A percentile compares a stretch with the other conserved stretches of the same genome.
These are phyloP conservation scores for Suillus hirtellus DNA, from an alignment of 768 basidiomycete genomes.

Conservation along the genomic window DNA sequence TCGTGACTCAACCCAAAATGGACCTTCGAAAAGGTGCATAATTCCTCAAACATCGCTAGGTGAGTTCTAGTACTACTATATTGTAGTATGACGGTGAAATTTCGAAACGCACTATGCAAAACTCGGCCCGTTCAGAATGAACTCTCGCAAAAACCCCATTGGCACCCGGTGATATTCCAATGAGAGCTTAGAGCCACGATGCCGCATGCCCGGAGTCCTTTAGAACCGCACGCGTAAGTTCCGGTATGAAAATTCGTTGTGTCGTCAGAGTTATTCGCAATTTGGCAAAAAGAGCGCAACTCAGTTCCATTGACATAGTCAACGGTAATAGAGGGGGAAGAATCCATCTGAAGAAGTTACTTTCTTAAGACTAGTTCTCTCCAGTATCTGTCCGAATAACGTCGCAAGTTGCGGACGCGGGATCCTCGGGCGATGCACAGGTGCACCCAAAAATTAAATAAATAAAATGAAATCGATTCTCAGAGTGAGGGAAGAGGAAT, in stretches of 20 bases:
- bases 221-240: slow-evolving; percentile 4
- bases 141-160: neutral
- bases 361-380: neutral
- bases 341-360: neutral
- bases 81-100: neutral
- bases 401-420: neutral
- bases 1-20: neutral
- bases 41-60: neutral
- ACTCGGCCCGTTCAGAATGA: neutral
- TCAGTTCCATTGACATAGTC: neutral
- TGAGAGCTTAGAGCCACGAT: neutral
- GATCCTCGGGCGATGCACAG: slow-evolving; percentile 1
- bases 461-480: neutral
- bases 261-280: neutral
- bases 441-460: neutral
- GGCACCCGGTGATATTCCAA: neutral
- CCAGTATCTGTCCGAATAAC: neutral
- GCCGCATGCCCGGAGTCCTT: neutral
- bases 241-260: slow-evolving; percentile 1
- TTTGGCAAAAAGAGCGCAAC: slow-evolving; percentile 3
- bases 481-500: neutral
- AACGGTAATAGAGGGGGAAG: slow-evolving; percentile 1
- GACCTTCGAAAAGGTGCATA: neutral
- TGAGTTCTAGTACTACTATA: neutral
- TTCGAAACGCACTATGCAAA: neutral